Percentiles rank a stretch among this genome's conserved stretches.
Evolutionary conservation across 169 alveolate species (phyloP).

Genomic region (Pseudocohnilembus persalinus): DNA sequence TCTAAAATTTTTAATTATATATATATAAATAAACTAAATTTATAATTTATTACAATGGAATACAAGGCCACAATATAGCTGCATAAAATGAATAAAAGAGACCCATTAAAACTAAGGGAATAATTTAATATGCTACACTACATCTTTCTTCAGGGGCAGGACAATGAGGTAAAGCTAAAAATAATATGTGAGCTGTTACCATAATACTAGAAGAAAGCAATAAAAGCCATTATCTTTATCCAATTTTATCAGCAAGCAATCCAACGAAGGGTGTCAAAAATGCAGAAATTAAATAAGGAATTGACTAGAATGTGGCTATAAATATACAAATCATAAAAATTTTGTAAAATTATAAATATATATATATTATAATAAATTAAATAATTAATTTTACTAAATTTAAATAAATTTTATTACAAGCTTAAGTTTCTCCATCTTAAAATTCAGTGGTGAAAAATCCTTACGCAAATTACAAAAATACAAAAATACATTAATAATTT

Average conservation of each 20-base stretch:
- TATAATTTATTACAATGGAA: constrained; percentile 48
- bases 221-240: constrained; percentile 46
- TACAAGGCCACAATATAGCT: constrained; percentile 76
- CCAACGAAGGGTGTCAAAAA: constrained; percentile 66
- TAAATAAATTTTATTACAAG: not conserved
- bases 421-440: not conserved
- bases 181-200: constrained; percentile 13
- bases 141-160: not conserved
- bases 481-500: constrained; percentile 11
- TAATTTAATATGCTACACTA: constrained; percentile 29
- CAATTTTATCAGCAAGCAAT: constrained; percentile 53
- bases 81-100: constrained; percentile 79
- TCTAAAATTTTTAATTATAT: too few relatives aligned
- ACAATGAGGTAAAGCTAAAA: constrained; percentile 10
- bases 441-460: not conserved
- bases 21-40: too few relatives aligned
- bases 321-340: too few relatives aligned
- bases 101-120: constrained; percentile 65
- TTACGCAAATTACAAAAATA: constrained; percentile 12
- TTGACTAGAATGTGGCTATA: too few relatives aligned
- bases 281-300: constrained; percentile 63
- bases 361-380: too few relatives aligned
- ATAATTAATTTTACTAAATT: too few relatives aligned
- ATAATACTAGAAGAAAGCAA: constrained; percentile 17
- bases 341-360: too few relatives aligned